Conservation (phyloP, 495 filamentous ascomycete genomes). For the Lophium mytilinum region DNA sequence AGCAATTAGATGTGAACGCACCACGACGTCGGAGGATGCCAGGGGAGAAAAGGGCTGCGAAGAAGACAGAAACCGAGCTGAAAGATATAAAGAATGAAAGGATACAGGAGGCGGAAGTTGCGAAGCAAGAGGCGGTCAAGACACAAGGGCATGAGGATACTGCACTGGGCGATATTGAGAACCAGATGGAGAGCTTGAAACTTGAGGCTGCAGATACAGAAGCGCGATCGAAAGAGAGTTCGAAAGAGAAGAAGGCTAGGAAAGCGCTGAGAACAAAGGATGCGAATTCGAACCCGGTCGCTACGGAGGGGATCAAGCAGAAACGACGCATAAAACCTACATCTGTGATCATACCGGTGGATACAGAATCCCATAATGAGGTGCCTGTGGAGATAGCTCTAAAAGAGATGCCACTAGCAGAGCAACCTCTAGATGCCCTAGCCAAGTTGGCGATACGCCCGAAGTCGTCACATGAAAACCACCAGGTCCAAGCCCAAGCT, state of each 20-base stretch:
- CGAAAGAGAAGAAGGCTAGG: neutral
- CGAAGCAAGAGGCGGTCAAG: no score
- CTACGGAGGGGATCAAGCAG: neutral
- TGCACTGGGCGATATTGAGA: neutral
- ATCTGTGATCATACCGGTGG: neutral
- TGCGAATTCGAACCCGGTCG: neutral
- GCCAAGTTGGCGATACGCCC: neutral
- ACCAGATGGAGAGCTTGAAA: neutral
- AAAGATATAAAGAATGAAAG: neutral
- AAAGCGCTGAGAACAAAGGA: neutral
- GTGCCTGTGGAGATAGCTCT: neutral
- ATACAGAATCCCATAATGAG: neutral
- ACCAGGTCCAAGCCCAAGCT: neutral
- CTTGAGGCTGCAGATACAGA: neutral
- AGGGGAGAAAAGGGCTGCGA: neutral
- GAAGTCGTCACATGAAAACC: neutral
- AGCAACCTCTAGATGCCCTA: no score
- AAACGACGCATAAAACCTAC: neutral
- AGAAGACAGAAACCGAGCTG: neutral
- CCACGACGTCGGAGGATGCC: neutral
- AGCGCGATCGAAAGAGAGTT: neutral
- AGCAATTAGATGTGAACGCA: slow-evolving; percentile 7
- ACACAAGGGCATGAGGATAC: neutral
- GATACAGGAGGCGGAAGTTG: neutral
- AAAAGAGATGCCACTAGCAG: neutral